Percentiles rank a stretch among this genome's conserved stretches.
Evolutionary conservation across 208 protist genomes (phyloP).

Genomic region (Lotmaria passim): DNA sequence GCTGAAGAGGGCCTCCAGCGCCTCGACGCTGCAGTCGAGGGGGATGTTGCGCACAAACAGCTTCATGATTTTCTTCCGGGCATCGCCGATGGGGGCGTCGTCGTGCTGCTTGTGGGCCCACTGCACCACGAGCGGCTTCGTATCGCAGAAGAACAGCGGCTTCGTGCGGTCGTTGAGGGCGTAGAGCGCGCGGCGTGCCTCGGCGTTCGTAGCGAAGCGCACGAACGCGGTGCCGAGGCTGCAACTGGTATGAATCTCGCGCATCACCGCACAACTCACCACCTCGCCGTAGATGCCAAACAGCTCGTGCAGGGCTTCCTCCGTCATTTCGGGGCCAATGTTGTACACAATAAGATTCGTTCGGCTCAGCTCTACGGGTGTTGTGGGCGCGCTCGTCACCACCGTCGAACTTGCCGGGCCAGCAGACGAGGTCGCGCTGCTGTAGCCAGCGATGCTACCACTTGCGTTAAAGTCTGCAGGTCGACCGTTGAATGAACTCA

Average conservation of each 20-base stretch:
- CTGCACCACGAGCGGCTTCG: conserved; percentile 54
- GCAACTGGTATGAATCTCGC: conserved; percentile 73
- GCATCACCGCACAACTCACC: conserved; percentile 69
- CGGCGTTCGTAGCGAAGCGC: conserved; percentile 54
- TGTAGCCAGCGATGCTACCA: not conserved
- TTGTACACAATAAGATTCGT: conserved; percentile 75
- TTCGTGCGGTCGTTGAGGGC: conserved; percentile 32
- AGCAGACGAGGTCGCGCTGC: not conserved
- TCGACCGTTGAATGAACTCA: not conserved
- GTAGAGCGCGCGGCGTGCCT: conserved; percentile 55
- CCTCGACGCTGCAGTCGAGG: conserved; percentile 38
- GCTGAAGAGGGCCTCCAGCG: conserved; percentile 48
- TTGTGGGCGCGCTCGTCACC: not conserved
- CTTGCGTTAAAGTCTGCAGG: not conserved
- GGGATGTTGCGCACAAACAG: conserved; percentile 87
- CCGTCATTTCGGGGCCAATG: conserved; percentile 42
- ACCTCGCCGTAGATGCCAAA: conserved; percentile 65
- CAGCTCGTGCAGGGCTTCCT: conserved; percentile 37
- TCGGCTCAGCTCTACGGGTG: conserved; percentile 35
- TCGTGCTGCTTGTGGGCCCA: conserved; percentile 82
- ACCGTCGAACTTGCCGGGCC: not conserved
- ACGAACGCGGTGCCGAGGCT: conserved; percentile 83
- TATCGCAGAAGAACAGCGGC: conserved; percentile 16
- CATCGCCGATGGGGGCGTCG: conserved; percentile 56
- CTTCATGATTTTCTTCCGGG: conserved; percentile 71